These are phyloP conservation scores for Cairneyella variabilis DNA, from an alignment of 495 filamentous ascomycete genomes.

Conservation along the genomic window DNA sequence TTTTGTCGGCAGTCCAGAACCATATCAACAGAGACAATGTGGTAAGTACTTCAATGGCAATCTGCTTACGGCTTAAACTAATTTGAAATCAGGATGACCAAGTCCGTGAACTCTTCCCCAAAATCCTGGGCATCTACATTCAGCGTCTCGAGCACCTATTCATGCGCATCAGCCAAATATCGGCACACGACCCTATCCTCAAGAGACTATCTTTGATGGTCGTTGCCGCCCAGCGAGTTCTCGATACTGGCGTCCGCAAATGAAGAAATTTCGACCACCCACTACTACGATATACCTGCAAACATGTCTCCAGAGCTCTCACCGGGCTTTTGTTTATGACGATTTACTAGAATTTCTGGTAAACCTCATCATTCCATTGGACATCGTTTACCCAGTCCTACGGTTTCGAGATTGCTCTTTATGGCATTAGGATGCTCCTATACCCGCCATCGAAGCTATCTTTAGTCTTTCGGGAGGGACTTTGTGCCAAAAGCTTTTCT, in stretches of 20 bases:
- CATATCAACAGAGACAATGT: constrained; percentile 26
- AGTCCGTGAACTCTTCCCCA: constrained; percentile 65
- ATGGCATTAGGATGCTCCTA: too few species aligned
- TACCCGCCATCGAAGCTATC: too few species aligned
- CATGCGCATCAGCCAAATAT: constrained; percentile 57
- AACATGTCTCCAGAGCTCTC: not conserved
- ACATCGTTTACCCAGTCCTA: not conserved
- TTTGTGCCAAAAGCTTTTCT: not conserved
- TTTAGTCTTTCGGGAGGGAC: not conserved
- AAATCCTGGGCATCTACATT: constrained; percentile 69
- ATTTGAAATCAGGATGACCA: constrained; percentile 73
- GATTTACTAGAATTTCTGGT: not conserved
- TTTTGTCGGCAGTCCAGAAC: constrained; percentile 48
- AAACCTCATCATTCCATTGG: constrained; percentile 1
- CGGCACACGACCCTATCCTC: constrained; percentile 58
- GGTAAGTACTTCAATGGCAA: constrained; percentile 48
- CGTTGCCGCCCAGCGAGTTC: constrained; percentile 25
- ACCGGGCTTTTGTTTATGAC: constrained; percentile 2
- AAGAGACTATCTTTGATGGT: constrained; percentile 59
- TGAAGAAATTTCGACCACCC: not conserved
- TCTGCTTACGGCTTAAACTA: too few species aligned
- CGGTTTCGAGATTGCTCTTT: constrained; percentile 13
- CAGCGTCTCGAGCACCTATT: constrained; percentile 69
- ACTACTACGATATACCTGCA: not conserved
- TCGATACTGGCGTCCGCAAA: constrained; percentile 13